These are phyloP conservation scores for Penicillium psychrofluorescens DNA, from an alignment of 495 filamentous ascomycete genomes.

Conservation along the genomic window DNA sequence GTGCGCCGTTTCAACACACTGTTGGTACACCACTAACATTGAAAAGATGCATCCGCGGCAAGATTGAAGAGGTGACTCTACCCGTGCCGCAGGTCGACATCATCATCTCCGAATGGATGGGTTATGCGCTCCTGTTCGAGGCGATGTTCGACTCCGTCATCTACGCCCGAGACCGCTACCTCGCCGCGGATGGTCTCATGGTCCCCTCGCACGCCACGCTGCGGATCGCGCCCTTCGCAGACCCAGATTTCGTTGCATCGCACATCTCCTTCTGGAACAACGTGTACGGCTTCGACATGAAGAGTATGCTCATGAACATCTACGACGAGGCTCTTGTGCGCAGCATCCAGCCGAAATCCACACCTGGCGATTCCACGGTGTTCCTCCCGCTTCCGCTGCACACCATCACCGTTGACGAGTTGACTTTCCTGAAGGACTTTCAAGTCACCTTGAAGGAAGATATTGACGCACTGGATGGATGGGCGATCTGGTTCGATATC, in stretches of 20 bases:
- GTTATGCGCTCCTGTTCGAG: slow-evolving; percentile 88
- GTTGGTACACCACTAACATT: slow-evolving; percentile 3
- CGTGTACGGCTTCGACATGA: slow-evolving; percentile 53
- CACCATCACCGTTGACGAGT: slow-evolving; percentile 47
- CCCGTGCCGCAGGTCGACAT: slow-evolving; percentile 84
- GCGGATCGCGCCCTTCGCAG: slow-evolving; percentile 76
- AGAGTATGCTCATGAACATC: slow-evolving; percentile 47
- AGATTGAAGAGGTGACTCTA: slow-evolving; percentile 82
- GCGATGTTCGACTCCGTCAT: slow-evolving; percentile 93
- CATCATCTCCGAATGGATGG: slow-evolving; percentile 98
- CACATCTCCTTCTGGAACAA: slow-evolving; percentile 65
- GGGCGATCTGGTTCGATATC: slow-evolving; percentile 58
- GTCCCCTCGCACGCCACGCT: slow-evolving; percentile 87
- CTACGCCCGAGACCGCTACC: slow-evolving; percentile 78
- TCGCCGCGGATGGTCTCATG: slow-evolving; percentile 71
- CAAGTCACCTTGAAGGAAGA: slow-evolving; percentile 44
- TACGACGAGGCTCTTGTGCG: slow-evolving; percentile 55
- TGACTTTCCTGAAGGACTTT: slow-evolving; percentile 52
- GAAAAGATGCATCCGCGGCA: slow-evolving; percentile 62
- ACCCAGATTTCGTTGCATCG: slow-evolving; percentile 67
- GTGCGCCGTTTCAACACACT: neutral
- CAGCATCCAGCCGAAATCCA: slow-evolving; percentile 28
- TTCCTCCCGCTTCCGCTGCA: slow-evolving; percentile 53
- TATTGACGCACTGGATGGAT: slow-evolving; percentile 53
- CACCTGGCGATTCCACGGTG: slow-evolving; percentile 39